Base-by-base conservation (phyloP, 768 basidiomycete species). In the Fistulinella prunicolor region DNA sequence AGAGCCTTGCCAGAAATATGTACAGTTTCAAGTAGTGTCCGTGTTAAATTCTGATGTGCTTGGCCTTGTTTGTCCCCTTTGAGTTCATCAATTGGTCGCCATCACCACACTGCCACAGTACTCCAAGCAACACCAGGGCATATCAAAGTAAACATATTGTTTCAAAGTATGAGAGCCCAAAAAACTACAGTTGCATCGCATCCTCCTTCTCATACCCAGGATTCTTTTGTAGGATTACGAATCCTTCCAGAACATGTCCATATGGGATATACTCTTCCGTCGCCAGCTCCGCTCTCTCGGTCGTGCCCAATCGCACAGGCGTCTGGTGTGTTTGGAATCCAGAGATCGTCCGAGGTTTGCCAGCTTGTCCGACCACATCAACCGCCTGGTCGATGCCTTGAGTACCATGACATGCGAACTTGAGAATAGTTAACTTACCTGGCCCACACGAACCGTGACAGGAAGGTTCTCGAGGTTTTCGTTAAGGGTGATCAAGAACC, bases 311-410 rank as follows among this genome's bases (percentile, higher is more conserved):
- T 41, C 96, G 86, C 42, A 99, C 96, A 1, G 95, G 96, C 38
- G 96, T 93, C 62, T 89, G 83, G 70, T 98, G 94, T 14, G 96
- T 99, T 70, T 97, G 95, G 89, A 99, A 98, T 32, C 93, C 93
- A 21, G 91, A 93, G 55, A 96, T 96, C 42, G 93, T 94, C 51
- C 92, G 79, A 52, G 96, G 91, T 68, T 97, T 98, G 35, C 96
- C 96, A 0, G 96, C 96, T 70, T 97, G 90, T 14, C 95, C 96
- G 40, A 99, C 90, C 41, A 96, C 92, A 61, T 99, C 95, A 55
- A 98, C 86, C 5, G 96, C 96, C 82, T 95, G 14, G 24, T 43
- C 1, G 28, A 44, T 14, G 26, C 17, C 21, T 40, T 50, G 24
- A 58, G 37, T 22, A 35, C 28, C 26, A 51, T 42, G 16, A 38